A percentile compares a stretch with the other conserved stretches of the same genome.
phyloP scores from a whole-genome alignment of 306 rosid genomes.

The Purshia tridentata region DNA sequence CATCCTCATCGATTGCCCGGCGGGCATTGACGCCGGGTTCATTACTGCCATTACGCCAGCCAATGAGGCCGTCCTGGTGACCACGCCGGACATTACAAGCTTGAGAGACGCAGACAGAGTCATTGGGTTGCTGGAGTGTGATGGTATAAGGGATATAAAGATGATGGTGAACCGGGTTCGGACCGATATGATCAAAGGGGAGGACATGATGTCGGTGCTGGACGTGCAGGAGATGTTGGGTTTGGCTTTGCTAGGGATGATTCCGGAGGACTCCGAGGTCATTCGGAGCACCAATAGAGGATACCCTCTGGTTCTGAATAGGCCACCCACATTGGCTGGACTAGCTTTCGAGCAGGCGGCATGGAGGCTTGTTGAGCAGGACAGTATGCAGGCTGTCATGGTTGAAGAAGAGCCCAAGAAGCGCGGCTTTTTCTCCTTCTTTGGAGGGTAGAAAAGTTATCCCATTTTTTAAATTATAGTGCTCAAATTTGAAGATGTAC shows the following conservation, averaged over 20 bases:
- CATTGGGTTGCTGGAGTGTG: conserved; percentile 85
- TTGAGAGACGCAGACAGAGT: conserved; percentile 93
- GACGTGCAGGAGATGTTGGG: conserved; percentile 98
- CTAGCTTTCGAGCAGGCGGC: conserved; percentile 98
- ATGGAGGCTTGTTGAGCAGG: conserved; percentile 98
- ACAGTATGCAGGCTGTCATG: conserved; percentile 88
- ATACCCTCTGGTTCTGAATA: conserved; percentile 79
- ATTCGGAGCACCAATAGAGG: conserved; percentile 94
- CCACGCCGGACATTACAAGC: conserved; percentile 89
- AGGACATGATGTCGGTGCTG: conserved; percentile 96
- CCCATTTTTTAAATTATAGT: too few species aligned
- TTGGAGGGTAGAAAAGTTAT: conserved; percentile 55
- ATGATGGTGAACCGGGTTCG: conserved; percentile 94
- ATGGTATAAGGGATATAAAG: conserved; percentile 93
- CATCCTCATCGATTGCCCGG: conserved; percentile 87
- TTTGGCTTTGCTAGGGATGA: conserved; percentile 75
- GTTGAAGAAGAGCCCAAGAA: conserved; percentile 89
- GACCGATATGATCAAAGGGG: conserved; percentile 94
- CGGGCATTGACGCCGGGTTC: conserved; percentile 96
- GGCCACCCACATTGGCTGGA: conserved; percentile 94
- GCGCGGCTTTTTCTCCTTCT: conserved; percentile 88
- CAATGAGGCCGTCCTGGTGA: conserved; percentile 80
- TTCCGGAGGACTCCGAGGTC: conserved; percentile 90
- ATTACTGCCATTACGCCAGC: conserved; percentile 97
- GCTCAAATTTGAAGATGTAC: background rate